These are phyloP conservation scores for Penicillium pulvis DNA, from an alignment of 495 filamentous ascomycete genomes.

Conservation along the genomic window DNA sequence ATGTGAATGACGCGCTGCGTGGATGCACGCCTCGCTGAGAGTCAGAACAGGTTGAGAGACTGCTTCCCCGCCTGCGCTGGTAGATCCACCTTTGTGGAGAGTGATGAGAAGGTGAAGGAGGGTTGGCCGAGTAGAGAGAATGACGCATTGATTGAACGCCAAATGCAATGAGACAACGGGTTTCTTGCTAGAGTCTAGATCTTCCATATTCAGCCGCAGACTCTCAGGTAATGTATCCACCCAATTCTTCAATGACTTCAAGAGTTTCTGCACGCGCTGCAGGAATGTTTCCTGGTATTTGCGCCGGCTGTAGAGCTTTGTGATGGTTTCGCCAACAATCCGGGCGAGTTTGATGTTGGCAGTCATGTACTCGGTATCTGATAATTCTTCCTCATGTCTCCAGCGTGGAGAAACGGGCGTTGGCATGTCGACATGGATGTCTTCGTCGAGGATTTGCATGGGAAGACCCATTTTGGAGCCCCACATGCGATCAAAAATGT, in stretches of 20 bases:
- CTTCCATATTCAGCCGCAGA: slow-evolving; percentile 40
- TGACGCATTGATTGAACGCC: slow-evolving; percentile 48
- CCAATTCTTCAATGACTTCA: slow-evolving; percentile 49
- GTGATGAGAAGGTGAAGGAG: slow-evolving; percentile 46
- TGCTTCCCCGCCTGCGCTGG: slow-evolving; percentile 12
- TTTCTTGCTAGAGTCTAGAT: slow-evolving; percentile 42
- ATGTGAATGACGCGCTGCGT: slow-evolving; percentile 46
- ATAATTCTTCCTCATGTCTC: slow-evolving; percentile 45
- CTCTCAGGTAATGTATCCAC: slow-evolving; percentile 46
- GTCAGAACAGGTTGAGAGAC: slow-evolving; percentile 45
- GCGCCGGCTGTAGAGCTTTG: slow-evolving; percentile 44
- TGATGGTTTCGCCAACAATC: slow-evolving; percentile 47
- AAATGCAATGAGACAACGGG: slow-evolving; percentile 43
- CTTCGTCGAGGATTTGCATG: slow-evolving; percentile 49
- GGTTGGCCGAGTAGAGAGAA: slow-evolving; percentile 45
- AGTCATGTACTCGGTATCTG: slow-evolving; percentile 41
- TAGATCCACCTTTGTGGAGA: slow-evolving; percentile 26
- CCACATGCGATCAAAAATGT: slow-evolving; percentile 53
- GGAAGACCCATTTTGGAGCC: slow-evolving; percentile 49
- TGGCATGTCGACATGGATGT: slow-evolving; percentile 50
- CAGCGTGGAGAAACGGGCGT: slow-evolving; percentile 34
- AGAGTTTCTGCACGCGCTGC: slow-evolving; percentile 44
- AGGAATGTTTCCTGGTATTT: slow-evolving; percentile 48
- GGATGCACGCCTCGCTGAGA: slow-evolving; percentile 48
- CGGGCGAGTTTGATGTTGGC: slow-evolving; percentile 45